A percentile compares a stretch with the other conserved stretches of the same genome.
Evolutionary conservation across 2,329 filamentous ascomycete genomes (phyloP).

Genomic region (Lasiodiplodia citricola): DNA sequence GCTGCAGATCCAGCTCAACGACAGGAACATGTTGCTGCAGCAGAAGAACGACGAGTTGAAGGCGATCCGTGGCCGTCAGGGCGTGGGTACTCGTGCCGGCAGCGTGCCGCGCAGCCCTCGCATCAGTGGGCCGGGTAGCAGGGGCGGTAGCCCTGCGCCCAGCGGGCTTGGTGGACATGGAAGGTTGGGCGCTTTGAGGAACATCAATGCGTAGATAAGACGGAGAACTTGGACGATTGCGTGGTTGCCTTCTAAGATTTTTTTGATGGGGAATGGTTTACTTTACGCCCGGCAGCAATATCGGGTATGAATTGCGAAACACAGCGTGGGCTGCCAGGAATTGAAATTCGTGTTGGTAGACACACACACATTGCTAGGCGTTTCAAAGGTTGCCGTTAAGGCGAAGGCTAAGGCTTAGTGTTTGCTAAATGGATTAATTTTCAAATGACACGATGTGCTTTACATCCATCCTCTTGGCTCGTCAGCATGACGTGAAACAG

Average conservation of each 20-base stretch:
- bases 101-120: constrained; percentile 45
- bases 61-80: constrained; percentile 38
- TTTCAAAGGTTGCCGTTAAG: too few species aligned
- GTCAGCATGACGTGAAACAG: too few species aligned
- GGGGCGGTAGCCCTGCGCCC: constrained; percentile 37
- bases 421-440: too few species aligned
- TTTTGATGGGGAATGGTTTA: background rate
- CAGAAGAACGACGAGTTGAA: constrained; percentile 42
- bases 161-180: constrained; percentile 23
- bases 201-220: constrained; percentile 15
- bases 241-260: background rate
- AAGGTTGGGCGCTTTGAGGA: constrained; percentile 26
- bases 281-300: too few species aligned
- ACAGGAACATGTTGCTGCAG: constrained; percentile 22
- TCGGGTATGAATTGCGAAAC: too few species aligned
- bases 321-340: too few species aligned
- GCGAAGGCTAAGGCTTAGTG: too few species aligned
- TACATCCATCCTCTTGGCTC: too few species aligned
- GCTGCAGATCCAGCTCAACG: constrained; percentile 34
- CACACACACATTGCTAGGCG: too few species aligned
- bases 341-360: too few species aligned
- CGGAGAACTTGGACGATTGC: too few species aligned
- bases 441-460: too few species aligned
- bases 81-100: constrained; percentile 40
- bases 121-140: constrained; percentile 33